Conservation (phyloP, 2,329 filamentous ascomycete species). For the Coccinonectria pachysandricola region DNA sequence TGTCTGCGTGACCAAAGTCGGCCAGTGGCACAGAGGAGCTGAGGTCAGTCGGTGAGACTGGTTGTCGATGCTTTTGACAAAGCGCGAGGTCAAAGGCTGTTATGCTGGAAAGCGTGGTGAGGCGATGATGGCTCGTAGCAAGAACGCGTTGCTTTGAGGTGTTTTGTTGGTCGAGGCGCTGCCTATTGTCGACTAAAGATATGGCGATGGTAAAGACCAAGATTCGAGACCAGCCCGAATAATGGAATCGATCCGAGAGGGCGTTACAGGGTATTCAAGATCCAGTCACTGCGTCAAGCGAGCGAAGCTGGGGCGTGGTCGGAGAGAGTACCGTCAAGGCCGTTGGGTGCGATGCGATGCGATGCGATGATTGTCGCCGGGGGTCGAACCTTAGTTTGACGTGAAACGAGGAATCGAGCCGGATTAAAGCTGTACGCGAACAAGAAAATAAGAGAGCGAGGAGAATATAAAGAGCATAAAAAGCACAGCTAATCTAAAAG, state of each 20-base stretch:
- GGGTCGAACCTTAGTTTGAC: slow-evolving; percentile 21
- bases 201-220: slow-evolving; percentile 19
- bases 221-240: slow-evolving; percentile 40
- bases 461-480: slow-evolving; percentile 19
- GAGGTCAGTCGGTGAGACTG: slow-evolving; percentile 6
- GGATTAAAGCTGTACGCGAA: slow-evolving; percentile 35
- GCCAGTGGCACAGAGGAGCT: slow-evolving; percentile 16
- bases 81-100: slow-evolving; percentile 3
- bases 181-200: slow-evolving; percentile 20
- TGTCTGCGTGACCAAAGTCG: slow-evolving; percentile 16
- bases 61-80: slow-evolving; percentile 3
- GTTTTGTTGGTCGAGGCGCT: slow-evolving; percentile 27
- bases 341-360: too few species aligned
- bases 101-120: slow-evolving; percentile 2
- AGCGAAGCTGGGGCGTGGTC: slow-evolving; percentile 25
- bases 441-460: slow-evolving; percentile 23
- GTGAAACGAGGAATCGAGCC: slow-evolving; percentile 20
- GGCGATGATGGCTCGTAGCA: slow-evolving; percentile 6
- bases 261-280: too few species aligned
- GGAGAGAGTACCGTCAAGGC: slow-evolving; percentile 32
- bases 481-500: too few species aligned
- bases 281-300: slow-evolving; percentile 37
- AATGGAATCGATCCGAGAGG: slow-evolving; percentile 20
- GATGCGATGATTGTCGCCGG: too few species aligned
- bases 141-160: too few species aligned